Evolutionary conservation across 495 filamentous ascomycete species (phyloP).

Genomic region (Trichoderma reesei): DNA sequence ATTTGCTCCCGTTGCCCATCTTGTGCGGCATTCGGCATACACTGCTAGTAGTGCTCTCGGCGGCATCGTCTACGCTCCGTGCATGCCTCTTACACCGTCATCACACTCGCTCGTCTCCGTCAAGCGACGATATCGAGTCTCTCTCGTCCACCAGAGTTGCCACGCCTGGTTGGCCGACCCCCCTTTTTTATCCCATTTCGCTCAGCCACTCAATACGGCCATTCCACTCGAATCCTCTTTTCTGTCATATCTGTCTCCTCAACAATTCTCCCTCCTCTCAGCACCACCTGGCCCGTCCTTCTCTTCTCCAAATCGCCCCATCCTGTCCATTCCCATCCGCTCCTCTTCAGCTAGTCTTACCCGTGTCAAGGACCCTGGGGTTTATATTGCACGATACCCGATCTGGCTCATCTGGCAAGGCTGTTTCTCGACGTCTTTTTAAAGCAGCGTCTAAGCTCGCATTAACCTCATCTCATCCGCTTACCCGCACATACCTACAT

Average conservation of each 20-base stretch:
- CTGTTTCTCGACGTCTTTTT: not conserved
- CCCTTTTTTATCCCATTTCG: too few species aligned
- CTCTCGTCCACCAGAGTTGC: too few species aligned
- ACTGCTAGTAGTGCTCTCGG: not conserved
- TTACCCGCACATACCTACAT: not conserved
- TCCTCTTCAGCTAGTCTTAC: not conserved
- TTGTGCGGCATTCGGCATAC: not conserved
- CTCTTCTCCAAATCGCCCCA: not conserved
- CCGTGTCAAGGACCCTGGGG: not conserved
- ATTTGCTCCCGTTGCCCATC: not conserved
- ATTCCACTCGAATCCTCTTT: too few species aligned
- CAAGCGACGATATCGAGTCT: too few species aligned
- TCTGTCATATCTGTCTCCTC: too few species aligned
- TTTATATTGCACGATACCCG: conserved; percentile 3
- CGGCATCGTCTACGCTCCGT: not conserved
- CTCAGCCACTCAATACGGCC: too few species aligned
- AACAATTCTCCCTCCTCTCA: not conserved
- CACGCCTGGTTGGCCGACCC: too few species aligned
- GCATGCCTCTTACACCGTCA: too few species aligned
- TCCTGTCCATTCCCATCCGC: not conserved
- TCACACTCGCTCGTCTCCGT: too few species aligned
- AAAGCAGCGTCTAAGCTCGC: not conserved
- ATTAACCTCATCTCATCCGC: not conserved
- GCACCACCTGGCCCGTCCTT: not conserved
- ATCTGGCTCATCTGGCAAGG: conserved; percentile 7